Base-by-base conservation (phyloP, 2,329 filamentous ascomycete genomes). In the Fusarium staphyleae region DNA sequence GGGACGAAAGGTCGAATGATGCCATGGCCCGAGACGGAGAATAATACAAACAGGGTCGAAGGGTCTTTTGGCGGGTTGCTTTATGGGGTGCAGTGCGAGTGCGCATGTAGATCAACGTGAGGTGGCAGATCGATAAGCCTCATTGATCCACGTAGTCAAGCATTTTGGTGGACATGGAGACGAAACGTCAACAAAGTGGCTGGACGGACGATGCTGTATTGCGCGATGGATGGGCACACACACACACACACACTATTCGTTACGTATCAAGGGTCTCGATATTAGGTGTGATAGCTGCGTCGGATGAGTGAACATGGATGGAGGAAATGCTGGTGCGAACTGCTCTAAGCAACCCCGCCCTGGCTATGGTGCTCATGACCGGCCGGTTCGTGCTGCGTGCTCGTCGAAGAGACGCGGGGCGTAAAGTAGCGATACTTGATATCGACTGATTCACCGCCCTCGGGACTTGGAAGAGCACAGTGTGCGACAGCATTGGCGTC, bases 281-380 rank as follows among this genome's bases (percentile, higher is more conserved):
- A 22, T 7, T 4, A 4, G 19, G 4, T 22, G 19, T 7, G 13
- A 33, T 33, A 15, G 3, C 4, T 7, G n/a, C n/a, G n/a, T n/a
- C n/a, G 15, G 30, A 11, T 26, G 22, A 5, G 34, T 29, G 49
- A 41, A 37, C 46, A 26, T 33, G 19, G 12, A 8, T 9, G 33
- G 40, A 12, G 10, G 33, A 12, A 16, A 37, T 40, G 43, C 29
- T 16, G 37, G 15, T 48, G 28, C 32, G 42, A 57, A 43, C 59
- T 50, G 39, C 33, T 65, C 65, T 66, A 35, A 50, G 52, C 39
- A 65, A 62, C 62, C 65, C 63, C 64, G 44, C 61, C 54, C 36
- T 58, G 60, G 7, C 22, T 8, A 24, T 9, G 22, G 28, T 32
- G 49, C 65, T 63, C 65, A 67, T 67, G 65, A 67, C 61, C 60